Evolutionary conservation across 768 basidiomycete species (phyloP), one percentile per base, ranked within the genome.

Genomic region (Boletus rufocinnamomeus): DNA sequence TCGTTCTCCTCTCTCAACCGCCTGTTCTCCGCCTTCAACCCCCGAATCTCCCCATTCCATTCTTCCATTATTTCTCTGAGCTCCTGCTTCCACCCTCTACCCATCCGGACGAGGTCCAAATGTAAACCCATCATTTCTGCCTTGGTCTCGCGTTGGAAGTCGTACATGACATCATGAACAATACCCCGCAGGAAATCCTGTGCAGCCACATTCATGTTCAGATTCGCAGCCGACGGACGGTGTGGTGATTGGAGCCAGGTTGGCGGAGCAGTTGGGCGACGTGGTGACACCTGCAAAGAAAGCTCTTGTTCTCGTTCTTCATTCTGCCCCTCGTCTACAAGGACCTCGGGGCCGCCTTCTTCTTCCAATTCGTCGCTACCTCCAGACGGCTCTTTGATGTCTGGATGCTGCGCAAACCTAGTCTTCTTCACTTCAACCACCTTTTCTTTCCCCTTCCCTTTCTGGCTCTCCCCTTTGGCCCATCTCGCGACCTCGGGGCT

Each of bases 71-170:
- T 66, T 43, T 76, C 77, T 53, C 84, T 76, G 67, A 91, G 74
- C 69, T 90, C 88, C 50, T 71, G 77, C 71, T 83, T 83, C 87
- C 86, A 88, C 27, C 80, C 80, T 35, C 86, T 74, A 2, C 88
- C 87, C 85, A 90, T 85, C 56, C 82, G 78, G 37, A 92, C 75
- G 56, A 91, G 66, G 66, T 92, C 89, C 59, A 92, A 65, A 71
- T 92, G 90, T 56, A 91, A 74, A 2, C 87, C 88, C 69, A 82
- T 80, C 80, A 91, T 83, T 77, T 90, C 86, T n/a, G 82, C 77
- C 65, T 82, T 80, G 25, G 83, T 85, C 69, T 91, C 88, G 61
- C 79, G 77, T 68, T 85, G 86, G 66, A 83, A 87, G 61, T 91
- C 89, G 61, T 79, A 82, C 84, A 91, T 84, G 57, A 84, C 86